These are phyloP conservation scores for Choiromyces venosus DNA, from an alignment of 495 filamentous ascomycete species.

Conservation along the genomic window DNA sequence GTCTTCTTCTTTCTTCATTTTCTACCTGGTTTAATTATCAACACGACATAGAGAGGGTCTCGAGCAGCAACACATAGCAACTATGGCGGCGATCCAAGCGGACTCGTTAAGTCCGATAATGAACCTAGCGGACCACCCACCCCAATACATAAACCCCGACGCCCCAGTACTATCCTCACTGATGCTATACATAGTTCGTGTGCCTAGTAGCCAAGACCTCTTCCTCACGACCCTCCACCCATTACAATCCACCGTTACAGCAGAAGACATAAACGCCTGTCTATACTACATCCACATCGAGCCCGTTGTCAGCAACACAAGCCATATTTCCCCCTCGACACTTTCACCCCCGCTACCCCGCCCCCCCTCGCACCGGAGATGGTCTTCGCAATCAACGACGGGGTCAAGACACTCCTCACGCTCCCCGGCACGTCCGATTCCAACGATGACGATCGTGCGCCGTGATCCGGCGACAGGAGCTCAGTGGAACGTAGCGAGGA, in stretches of 20 bases:
- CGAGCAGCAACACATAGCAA: neutral
- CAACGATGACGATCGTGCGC: conserved; percentile 77
- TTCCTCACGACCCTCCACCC: conserved; percentile 91
- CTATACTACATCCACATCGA: conserved; percentile 88
- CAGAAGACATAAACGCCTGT: conserved; percentile 76
- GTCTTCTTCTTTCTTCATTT: neutral
- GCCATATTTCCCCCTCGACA: neutral
- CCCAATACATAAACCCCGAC: conserved; percentile 71
- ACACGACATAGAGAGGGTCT: neutral
- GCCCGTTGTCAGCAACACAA: conserved; percentile 26
- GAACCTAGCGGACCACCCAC: conserved; percentile 76
- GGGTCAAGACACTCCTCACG: conserved; percentile 20
- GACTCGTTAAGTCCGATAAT: conserved; percentile 75
- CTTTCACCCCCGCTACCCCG: conserved; percentile 15
- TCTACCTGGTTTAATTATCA: neutral
- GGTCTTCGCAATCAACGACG: conserved; percentile 24
- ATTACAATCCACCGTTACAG: conserved; percentile 65
- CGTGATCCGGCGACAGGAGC: conserved; percentile 70
- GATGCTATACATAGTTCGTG: conserved; percentile 81
- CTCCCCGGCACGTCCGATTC: conserved; percentile 42
- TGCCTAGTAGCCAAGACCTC: conserved; percentile 87
- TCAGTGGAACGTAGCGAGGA: conserved; percentile 85
- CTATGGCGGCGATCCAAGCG: conserved; percentile 50
- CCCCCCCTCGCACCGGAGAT: conserved; percentile 18
- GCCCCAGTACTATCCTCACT: conserved; percentile 60